Conservation (phyloP, 345 rosid genomes). For the Arabidopsis arenosa region DNA sequence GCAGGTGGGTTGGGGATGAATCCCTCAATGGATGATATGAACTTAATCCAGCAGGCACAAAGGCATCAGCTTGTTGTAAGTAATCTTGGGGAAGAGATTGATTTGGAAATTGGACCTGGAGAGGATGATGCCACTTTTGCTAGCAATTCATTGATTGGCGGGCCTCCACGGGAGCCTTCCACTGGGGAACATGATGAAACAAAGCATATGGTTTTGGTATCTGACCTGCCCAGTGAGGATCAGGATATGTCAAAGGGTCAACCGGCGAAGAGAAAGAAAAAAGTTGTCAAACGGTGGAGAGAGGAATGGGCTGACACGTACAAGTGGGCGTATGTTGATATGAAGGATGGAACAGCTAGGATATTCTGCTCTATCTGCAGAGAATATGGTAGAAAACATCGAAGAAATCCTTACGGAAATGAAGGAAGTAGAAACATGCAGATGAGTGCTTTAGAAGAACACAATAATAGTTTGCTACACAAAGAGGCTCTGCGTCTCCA, state of each 20-base stretch:
- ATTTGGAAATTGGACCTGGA: slow-evolving; percentile 94
- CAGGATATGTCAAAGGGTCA: slow-evolving; percentile 71
- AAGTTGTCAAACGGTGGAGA: slow-evolving; percentile 99
- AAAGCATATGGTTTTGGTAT: slow-evolving; percentile 75
- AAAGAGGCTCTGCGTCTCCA: slow-evolving; percentile 99
- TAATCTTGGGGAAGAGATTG: slow-evolving; percentile 97
- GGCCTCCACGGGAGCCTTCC: slow-evolving; percentile 68
- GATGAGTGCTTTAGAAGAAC: slow-evolving; percentile 99
- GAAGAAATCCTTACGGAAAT: slow-evolving; percentile 97
- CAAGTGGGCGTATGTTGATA: slow-evolving; percentile 99
- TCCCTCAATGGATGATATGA: slow-evolving; percentile 94
- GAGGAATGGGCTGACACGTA: slow-evolving; percentile 99
- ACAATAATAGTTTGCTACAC: slow-evolving; percentile 97
- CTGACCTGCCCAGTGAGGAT: slow-evolving; percentile 71
- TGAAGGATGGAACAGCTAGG: slow-evolving; percentile 96
- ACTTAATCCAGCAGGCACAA: slow-evolving; percentile 94
- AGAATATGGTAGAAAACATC: slow-evolving; percentile 96
- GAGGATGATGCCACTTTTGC: slow-evolving; percentile 90
- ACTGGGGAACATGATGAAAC: slow-evolving; percentile 82
- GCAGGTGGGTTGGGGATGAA: slow-evolving; percentile 84
- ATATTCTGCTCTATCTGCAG: slow-evolving; percentile 97
- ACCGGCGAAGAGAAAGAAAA: slow-evolving; percentile 87
- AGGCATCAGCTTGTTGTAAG: slow-evolving; percentile 94
- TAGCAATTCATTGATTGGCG: slow-evolving; percentile 71
- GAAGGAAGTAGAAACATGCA: slow-evolving; percentile 99